A percentile compares a stretch with the other conserved stretches of the same genome.
These are phyloP conservation scores for Linnemannia schmuckeri DNA, from an alignment of 192 early-diverging fungal species.

Conservation along the genomic window DNA sequence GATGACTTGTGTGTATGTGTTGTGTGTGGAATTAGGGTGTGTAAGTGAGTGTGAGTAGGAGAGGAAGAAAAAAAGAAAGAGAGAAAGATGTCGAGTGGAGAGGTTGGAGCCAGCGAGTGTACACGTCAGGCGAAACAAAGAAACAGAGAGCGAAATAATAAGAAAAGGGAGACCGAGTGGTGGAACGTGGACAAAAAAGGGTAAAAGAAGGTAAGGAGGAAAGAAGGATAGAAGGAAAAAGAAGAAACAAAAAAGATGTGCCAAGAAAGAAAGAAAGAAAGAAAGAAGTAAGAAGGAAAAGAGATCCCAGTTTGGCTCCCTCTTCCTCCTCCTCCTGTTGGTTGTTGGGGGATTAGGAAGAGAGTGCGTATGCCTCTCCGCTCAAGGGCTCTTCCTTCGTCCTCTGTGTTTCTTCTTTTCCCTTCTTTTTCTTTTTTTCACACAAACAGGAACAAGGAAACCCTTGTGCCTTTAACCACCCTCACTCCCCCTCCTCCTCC, in stretches of 20 bases:
- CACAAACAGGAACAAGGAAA: neutral
- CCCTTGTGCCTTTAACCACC: neutral
- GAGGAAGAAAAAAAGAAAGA: conserved; percentile 10
- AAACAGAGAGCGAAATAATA: neutral
- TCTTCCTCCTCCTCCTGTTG: too few relatives aligned
- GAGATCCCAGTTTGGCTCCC: too few relatives aligned
- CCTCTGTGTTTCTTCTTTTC: neutral
- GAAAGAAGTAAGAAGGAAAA: neutral
- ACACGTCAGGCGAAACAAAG: conserved; percentile 5
- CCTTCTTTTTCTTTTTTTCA: neutral
- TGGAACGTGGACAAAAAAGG: neutral
- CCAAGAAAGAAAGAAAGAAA: neutral
- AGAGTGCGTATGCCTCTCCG: neutral
- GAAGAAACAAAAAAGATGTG: neutral
- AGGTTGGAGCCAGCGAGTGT: neutral
- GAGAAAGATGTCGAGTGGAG: conserved; percentile 1
- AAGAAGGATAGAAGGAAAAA: neutral
- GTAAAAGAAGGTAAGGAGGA: neutral
- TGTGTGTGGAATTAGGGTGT: neutral
- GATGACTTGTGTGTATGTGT: conserved; percentile 10
- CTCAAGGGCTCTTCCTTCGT: neutral
- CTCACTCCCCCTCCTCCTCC: neutral
- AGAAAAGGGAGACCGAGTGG: neutral
- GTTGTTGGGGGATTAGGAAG: too few relatives aligned
- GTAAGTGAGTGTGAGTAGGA: neutral